Evolutionary conservation across 2,329 filamentous ascomycete genomes (phyloP).

Genomic region (Trichoderma guizhouense): DNA sequence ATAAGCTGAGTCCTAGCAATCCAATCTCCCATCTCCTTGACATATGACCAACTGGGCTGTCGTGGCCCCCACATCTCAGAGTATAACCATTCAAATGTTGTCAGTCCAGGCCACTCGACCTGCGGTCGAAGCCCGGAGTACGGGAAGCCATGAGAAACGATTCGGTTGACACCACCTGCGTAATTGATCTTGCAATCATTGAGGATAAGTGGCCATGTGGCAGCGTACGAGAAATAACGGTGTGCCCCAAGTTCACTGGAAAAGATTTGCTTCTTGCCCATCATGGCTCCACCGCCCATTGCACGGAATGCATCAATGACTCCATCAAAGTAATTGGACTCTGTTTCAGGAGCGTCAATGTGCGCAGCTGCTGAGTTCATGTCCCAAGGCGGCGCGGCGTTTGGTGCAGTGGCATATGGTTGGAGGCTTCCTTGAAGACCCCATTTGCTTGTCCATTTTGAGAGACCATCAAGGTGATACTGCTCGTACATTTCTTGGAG

Average conservation of each 20-base stretch:
- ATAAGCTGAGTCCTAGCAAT: conserved; percentile 1
- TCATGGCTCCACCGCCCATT: conserved; percentile 1
- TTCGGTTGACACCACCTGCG: not conserved
- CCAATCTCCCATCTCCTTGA: conserved; percentile 10
- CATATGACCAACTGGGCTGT: conserved; percentile 2
- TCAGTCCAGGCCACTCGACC: conserved; percentile 1
- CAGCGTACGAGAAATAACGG: not conserved
- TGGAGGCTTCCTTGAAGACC: not conserved
- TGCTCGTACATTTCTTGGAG: conserved; percentile 3
- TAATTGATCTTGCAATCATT: conserved; percentile 11
- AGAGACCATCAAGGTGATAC: not conserved
- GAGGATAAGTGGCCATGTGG: conserved; percentile 2
- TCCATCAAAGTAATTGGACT: conserved; percentile 7
- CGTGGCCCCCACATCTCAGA: conserved; percentile 6
- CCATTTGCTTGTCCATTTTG: conserved; percentile 6
- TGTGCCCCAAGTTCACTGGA: not conserved
- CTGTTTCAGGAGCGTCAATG: conserved; percentile 7
- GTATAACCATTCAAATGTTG: conserved; percentile 3
- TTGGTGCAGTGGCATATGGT: conserved; percentile 1
- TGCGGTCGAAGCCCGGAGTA: conserved; percentile 4
- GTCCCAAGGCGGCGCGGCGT: conserved; percentile 1
- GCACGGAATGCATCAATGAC: conserved; percentile 4
- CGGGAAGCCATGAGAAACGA: not conserved
- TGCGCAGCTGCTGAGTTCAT: conserved; percentile 6
- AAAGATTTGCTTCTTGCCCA: conserved; percentile 10